Base-by-base conservation (phyloP, 2,329 filamentous ascomycete species). In the Madurella mycetomatis region DNA sequence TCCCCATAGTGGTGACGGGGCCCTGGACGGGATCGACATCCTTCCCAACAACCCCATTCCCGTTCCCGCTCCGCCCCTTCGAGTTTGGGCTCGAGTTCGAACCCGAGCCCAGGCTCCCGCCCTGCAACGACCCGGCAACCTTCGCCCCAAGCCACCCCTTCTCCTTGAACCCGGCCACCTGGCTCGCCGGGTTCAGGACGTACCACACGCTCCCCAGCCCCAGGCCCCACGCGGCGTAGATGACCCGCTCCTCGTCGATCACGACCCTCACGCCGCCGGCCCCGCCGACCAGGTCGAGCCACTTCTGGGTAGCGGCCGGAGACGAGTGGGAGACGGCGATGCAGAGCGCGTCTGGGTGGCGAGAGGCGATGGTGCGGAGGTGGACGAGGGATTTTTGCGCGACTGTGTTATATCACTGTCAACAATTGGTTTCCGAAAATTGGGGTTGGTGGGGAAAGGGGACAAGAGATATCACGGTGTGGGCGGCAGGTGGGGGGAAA, bases 291-390 rank as follows among this genome's bases (percentile, higher is more conserved):
- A 82, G 71, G 58, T 80, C 77, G 44, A 82, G 62, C 81, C 81
- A 84, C 58, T 78, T 79, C 39, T 73, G 67, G 1, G 82, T 84
- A 31, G 82, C 80, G 18, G 74, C 70, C 4, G 72, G 67, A 9
- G 81, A 83, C 40, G 81, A 78, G 69, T 85, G 82, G 19, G 81
- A 84, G 48, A 84, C 72, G 58, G 81, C 81, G 53, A 84, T 72
- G 70, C 80, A 84, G 54, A 73, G 74, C 11, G 84, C 69, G 41
- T 68, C 67, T 49, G 75, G 70, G 60, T 81, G 72, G 48, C 76
- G 76, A 66, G 77, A 79, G 12, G 80, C 75, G 54, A 84, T 72
- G 42, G 76, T 70, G 48, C 81, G 79, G 51, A 84, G 73, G 56
- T 74, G 70, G 55, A 83, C 70, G 63, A 84, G 84, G 5, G 79